Conservation (phyloP, 208 protist species). For the Balamuthia mandrillaris region DNA sequence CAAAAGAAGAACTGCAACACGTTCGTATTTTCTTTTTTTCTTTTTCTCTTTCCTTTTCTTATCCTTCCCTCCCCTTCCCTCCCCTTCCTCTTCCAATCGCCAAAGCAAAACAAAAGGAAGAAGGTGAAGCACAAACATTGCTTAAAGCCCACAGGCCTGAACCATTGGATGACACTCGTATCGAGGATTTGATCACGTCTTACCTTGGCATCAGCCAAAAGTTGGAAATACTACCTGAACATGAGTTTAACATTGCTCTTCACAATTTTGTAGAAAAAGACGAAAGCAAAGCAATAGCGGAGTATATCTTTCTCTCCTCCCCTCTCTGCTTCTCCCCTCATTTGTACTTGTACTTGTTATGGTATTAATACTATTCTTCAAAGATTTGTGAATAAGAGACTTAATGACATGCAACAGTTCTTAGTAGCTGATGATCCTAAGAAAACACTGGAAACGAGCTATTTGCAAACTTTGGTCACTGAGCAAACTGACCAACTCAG, state of each 20-base stretch:
- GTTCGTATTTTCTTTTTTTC: neutral
- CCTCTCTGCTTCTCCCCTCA: neutral
- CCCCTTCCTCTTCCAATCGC: neutral
- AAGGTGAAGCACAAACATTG: neutral
- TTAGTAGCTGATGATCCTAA: neutral
- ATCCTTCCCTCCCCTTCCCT: neutral
- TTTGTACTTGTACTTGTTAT: neutral
- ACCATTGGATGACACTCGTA: constrained; percentile 26
- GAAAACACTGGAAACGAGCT: neutral
- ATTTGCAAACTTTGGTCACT: neutral
- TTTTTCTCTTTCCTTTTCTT: neutral
- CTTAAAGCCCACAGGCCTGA: neutral
- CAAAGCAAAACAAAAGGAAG: too few species aligned
- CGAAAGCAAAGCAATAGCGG: constrained; percentile 46
- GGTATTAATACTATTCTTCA: neutral
- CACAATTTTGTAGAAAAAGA: constrained; percentile 62
- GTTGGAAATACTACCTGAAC: constrained; percentile 32
- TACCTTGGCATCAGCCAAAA: constrained; percentile 21
- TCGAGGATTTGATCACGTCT: constrained; percentile 45
- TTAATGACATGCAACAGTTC: neutral
- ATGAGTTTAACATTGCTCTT: constrained; percentile 48
- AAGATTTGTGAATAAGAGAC: neutral
- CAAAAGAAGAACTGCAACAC: constrained; percentile 45
- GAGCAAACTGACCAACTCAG: neutral
- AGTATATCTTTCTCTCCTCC: neutral